Evolutionary conservation across 2,329 filamentous ascomycete species (phyloP), one percentile per base, ranked within the genome.

Genomic region (Xylaria sp.): DNA sequence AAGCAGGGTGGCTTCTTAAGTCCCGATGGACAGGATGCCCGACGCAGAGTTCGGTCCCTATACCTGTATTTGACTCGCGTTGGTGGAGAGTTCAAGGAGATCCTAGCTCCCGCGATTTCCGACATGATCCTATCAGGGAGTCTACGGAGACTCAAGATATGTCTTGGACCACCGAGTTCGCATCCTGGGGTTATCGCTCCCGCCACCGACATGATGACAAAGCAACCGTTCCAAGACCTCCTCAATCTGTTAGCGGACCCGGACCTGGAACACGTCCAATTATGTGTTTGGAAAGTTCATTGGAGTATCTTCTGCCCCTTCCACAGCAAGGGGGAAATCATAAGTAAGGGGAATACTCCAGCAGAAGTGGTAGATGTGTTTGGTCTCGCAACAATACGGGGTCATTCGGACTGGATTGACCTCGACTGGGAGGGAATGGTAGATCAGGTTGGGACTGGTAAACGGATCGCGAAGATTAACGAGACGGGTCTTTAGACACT

Each of bases 231-330:
- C 68, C 76, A 68, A 58, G 73, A 75, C 2, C 65, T 83, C 8
- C 66, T 83, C 46, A 70, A 72, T 53, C 68, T 83, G 17, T 67
- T 84, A 55, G 70, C 75, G 41, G 81, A 83, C 59, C 81, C 81
- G 48, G 77, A 81, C 47, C 71, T 83, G 35, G 71, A 78, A 48
- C 73, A 64, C 41, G 78, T 76, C 13, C 71, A 75, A 58, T 66
- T 83, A 27, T 71, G 71, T 65, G 74, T 80, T 38, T 73, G 73
- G 54, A 68, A 68, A 19, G 67, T 66, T 40, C 80, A 81, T 63
- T 71, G 72, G 53, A 60, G 66, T 19, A 68, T 75, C 1, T 81
- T 79, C 75, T 82, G 80, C 60, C 73, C 71, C 21, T 82, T 80
- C 62, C 79, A 82, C 46, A 62, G 62, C 10, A 68, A 56, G 13